These are phyloP conservation scores for Metschnikowia noctiluminum DNA, from an alignment of 805 yeast genomes.

Conservation along the genomic window DNA sequence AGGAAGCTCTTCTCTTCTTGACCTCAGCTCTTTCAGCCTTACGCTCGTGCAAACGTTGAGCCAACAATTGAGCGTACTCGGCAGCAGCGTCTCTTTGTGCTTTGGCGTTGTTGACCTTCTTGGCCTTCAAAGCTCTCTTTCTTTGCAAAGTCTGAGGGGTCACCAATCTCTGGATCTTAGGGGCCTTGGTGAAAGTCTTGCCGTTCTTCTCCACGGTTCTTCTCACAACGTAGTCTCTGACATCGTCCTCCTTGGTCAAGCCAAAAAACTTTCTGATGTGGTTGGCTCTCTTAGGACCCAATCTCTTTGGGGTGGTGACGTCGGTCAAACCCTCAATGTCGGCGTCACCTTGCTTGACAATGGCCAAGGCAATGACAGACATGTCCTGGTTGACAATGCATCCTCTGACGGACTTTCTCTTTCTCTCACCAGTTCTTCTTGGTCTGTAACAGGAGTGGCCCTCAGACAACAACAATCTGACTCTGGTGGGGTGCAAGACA, in stretches of 20 bases:
- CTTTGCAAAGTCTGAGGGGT: constrained; percentile 99
- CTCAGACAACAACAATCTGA: constrained; percentile 87
- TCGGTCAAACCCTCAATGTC: constrained; percentile 97
- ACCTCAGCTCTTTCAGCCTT: constrained; percentile 98
- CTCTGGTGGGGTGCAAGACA: constrained; percentile 99
- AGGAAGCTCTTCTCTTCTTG: constrained; percentile 99
- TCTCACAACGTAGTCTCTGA: constrained; percentile 83
- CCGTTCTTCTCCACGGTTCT: constrained; percentile 98
- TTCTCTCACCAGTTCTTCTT: constrained; percentile 99
- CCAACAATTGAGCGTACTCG: constrained; percentile 98
- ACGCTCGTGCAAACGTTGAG: constrained; percentile 97
- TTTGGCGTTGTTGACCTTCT: constrained; percentile 95
- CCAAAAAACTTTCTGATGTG: constrained; percentile 99
- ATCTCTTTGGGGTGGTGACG: constrained; percentile 93
- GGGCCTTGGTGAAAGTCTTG: constrained; percentile 98
- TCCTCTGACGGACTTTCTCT: constrained; percentile 99
- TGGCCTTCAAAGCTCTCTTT: constrained; percentile 94
- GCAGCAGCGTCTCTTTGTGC: constrained; percentile 99
- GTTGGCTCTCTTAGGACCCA: constrained; percentile 99
- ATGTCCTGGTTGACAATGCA: constrained; percentile 97
- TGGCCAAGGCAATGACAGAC: constrained; percentile 88
- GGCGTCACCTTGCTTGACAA: constrained; percentile 95
- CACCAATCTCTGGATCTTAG: constrained; percentile 98
- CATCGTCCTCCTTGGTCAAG: constrained; percentile 91
- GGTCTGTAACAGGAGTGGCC: constrained; percentile 99